These are phyloP conservation scores for Phoma sp. DNA, from an alignment of 2,329 filamentous ascomycete genomes.

Conservation along the genomic window DNA sequence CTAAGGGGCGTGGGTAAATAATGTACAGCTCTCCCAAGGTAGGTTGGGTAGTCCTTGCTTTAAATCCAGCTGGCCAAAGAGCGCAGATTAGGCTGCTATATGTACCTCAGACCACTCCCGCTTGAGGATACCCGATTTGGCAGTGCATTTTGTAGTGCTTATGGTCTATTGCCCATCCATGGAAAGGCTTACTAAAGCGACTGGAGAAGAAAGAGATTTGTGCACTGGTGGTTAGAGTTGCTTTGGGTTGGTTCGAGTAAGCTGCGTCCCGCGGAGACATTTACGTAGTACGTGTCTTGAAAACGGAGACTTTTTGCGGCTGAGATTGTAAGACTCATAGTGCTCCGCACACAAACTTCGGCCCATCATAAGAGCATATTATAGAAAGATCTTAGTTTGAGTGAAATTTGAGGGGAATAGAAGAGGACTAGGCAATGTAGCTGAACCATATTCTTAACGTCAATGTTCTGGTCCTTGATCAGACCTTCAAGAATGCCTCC, in stretches of 20 bases:
- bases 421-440: not conserved
- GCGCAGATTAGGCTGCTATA: too few relatives aligned
- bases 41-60: too few relatives aligned
- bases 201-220: not conserved
- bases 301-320: not conserved
- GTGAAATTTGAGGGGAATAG: too few relatives aligned
- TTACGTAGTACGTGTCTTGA: not conserved
- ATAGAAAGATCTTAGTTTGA: not conserved
- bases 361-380: not conserved
- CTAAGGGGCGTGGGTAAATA: too few relatives aligned
- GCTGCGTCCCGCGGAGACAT: conserved; percentile 2
- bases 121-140: too few relatives aligned
- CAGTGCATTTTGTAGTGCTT: not conserved
- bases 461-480: not conserved
- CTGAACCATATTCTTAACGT: not conserved
- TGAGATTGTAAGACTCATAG: not conserved
- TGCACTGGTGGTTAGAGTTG: not conserved
- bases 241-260: not conserved
- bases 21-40: too few relatives aligned
- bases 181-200: not conserved
- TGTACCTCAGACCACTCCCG: too few relatives aligned
- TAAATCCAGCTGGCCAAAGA: too few relatives aligned
- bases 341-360: not conserved
- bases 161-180: not conserved
- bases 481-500: not conserved